Evolutionary conservation across 2,329 filamentous ascomycete species (phyloP), one percentile per base, ranked within the genome.

Genomic region (Amauroascus verrucosus): DNA sequence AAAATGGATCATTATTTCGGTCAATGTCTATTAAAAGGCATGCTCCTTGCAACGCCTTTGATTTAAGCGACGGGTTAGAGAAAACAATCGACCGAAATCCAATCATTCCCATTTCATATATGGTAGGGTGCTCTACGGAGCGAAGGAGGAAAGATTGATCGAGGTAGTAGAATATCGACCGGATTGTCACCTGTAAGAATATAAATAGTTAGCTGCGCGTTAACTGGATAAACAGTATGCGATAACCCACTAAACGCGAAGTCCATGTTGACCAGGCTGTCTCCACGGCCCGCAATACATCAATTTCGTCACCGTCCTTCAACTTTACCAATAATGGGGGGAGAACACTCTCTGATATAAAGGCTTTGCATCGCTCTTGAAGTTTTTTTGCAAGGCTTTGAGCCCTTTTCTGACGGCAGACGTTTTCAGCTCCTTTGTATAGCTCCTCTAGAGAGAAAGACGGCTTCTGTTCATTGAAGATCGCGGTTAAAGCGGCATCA

Each of bases 121-220:
- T 81, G 32, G 85, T 85, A 8, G 78, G 77, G 33, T 78, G 71
- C 20, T 84, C 81, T 60, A 84, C 82, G 44, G 83, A 82, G 54
- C 85, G 83, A 1, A 95, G 75, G 6, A 98, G 77, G 64, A 89
- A 96, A 1, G 89, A 87, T 58, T 93, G 83, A 66, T 98, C 91
- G 59, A 98, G 78, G 64, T 90, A 98, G 72, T 89, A 95, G 70
- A 96, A 97, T 37, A 94, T 85, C 58, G 86, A 91, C 47, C 89
- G 82, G 50, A 98, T 80, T 13, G 84, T 83, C 59, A 83, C 79
- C 83, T 89, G 18, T 14, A 35, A 2, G n/a, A 51, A 6, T 9
- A 26, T 6, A 13, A 9, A 13, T n/a, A 28, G 3, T 53, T 30
- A 53, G 44, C 24, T n/a, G 26, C 48, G 44, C 20, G 16, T 44